Base-by-base conservation (phyloP, 805 yeast species). In the Wickerhamiella australiensis region DNA sequence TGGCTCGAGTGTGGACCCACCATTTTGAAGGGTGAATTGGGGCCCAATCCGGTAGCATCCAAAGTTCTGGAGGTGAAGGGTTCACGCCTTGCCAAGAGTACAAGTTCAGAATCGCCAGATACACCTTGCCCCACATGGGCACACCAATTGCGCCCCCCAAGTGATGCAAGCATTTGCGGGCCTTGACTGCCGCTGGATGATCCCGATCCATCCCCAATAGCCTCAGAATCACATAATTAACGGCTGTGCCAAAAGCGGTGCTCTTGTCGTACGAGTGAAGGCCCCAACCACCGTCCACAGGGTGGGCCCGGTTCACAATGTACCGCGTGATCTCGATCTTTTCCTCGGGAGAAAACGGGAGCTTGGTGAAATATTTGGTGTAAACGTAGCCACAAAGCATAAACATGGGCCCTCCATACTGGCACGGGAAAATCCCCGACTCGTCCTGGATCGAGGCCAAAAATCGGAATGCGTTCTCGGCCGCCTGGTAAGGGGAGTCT, bases 221-320 rank as follows among this genome's bases (percentile, higher is more conserved):
- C 54, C 99, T 73, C 53, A 92, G 69, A n/a, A 70, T 68, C 6
- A 90, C 81, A 64, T 92, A 92, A 65, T 87, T 88, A 57, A 92
- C 74, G 0, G 85, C 72, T 1, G 99, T 92, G 4, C 99, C 98
- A 63, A 88, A 88, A 56, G 92, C 92, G 0, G 99, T 92, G 7
- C 92, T 80, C 63, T 90, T 92, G 62, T 92, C 99, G 47, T 78
- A 79, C 3, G 87, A 77, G 63, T 92, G 96, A 35, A 92, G 70
- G 0, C 99, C 99, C 99, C 99, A 92, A 1, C 98, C 99, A n/a
- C 99, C 99, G 65, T 92, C 98, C 0, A 88, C 95, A 0, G 96
- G 96, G 62, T 92, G 96, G 0, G 96, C 81, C 0, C 85, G 76
- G 62, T 92, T 92, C n/a, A 86, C 85, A 15, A 92, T 66, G 61